Evolutionary conservation across 768 basidiomycete genomes (phyloP), one percentile per base, ranked within the genome.

Genomic region (Xerocomus spinulosus): DNA sequence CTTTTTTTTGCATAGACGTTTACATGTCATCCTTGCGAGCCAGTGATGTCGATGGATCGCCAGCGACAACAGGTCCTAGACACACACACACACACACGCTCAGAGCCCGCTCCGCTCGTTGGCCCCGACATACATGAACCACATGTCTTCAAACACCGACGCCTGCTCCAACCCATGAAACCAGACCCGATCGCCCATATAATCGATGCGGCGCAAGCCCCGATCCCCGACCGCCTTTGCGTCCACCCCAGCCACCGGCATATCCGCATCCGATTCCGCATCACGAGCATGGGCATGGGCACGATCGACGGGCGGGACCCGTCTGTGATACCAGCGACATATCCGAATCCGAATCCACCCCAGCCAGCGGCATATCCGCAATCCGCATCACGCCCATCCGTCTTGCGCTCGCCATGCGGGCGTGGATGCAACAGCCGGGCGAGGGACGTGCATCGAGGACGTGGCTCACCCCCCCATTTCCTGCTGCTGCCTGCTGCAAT

Each of bases 111-210:
- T 33, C 46, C 35, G 39, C 37, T 40, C 30, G 38, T 21, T 25
- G 60, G 54, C 13, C 67, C 24, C 66, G 17, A 68, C 30, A 48
- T 63, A 67, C 42, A 69, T 50, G 41, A 65, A 51, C 57, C 59
- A 61, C 3, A 56, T 64, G 9, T 77, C 71, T 18, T 68, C 69
- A 49, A 74, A 70, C 23, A 73, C 68, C 46, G 72, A 72, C 4
- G 79, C 76, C 37, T 32, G 43, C 54, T 76, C 76, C 30, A 82
- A 61, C 10, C 80, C 80, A 47, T 78, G 64, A 56, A 81, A 81
- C 60, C 71, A 70, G 44, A 70, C 64, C 45, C 69, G 62, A 29
- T 71, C 72, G 4, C 77, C 79, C 45, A 81, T 64, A 37, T 77
- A 75, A 59, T 81, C 79, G 9, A 77, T 53, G 24, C 71, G 50